Evolutionary conservation across 352 stramenopile species (phyloP).

Genomic region (Lagenidium sp.): DNA sequence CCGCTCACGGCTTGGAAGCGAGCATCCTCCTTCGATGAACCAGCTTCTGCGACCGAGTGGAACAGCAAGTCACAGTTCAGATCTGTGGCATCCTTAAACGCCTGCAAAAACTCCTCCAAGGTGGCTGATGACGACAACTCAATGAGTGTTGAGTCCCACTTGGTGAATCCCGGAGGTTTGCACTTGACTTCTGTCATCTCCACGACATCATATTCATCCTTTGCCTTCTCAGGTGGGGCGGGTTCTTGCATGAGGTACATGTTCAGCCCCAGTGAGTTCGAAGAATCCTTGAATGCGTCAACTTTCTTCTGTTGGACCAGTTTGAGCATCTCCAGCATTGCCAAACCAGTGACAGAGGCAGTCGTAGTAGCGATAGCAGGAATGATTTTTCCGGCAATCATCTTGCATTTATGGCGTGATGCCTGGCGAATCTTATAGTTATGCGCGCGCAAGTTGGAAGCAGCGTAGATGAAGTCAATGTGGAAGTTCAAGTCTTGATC

Average conservation of each 20-base stretch:
- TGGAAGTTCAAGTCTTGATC: constrained; percentile 94
- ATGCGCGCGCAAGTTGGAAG: constrained; percentile 94
- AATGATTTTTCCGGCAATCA: constrained; percentile 99
- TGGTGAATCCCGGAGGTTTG: constrained; percentile 85
- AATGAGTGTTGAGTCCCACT: constrained; percentile 87
- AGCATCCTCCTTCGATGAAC: constrained; percentile 48
- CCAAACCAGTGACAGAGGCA: constrained; percentile 96
- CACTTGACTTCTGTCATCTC: constrained; percentile 85
- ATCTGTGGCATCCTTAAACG: constrained; percentile 61
- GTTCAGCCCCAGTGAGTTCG: constrained; percentile 88
- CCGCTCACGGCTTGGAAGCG: constrained; percentile 63
- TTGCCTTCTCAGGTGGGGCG: constrained; percentile 68
- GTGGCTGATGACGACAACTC: constrained; percentile 57
- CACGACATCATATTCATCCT: constrained; percentile 89
- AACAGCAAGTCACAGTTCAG: constrained; percentile 81
- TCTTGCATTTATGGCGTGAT: constrained; percentile 92
- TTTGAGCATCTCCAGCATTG: constrained; percentile 91
- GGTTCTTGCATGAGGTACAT: constrained; percentile 91
- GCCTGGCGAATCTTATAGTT: constrained; percentile 83
- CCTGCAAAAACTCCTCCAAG: constrained; percentile 50
- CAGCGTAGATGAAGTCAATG: constrained; percentile 97
- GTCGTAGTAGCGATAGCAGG: constrained; percentile 99
- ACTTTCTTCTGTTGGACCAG: constrained; percentile 84
- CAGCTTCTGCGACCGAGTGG: constrained; percentile 65
- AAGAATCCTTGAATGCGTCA: constrained; percentile 88